Conservation (phyloP, 2,329 filamentous ascomycete species). For the Sclerotinia glacialis region DNA sequence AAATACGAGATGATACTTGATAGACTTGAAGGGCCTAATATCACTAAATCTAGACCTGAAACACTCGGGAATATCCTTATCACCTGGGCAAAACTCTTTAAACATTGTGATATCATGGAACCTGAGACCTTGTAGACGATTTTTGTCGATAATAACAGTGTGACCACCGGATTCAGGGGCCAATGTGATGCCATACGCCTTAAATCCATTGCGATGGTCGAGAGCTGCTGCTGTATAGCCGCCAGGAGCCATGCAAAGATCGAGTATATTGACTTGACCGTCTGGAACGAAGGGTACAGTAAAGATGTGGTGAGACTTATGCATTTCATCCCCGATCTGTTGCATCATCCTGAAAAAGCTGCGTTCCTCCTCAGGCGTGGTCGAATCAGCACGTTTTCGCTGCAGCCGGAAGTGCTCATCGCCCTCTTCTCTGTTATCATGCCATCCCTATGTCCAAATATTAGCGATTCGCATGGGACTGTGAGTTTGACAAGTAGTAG, state of each 20-base stretch:
- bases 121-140: neutral
- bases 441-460: constrained; percentile 39
- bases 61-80: constrained; percentile 24
- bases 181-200: constrained; percentile 31
- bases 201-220: constrained; percentile 14
- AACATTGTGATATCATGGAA: constrained; percentile 30
- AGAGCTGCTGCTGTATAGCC: constrained; percentile 26
- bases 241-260: constrained; percentile 35
- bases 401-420: constrained; percentile 46
- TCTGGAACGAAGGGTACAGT: neutral
- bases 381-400: constrained; percentile 42
- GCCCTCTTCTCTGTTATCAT: constrained; percentile 46
- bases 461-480: neutral
- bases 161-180: constrained; percentile 30
- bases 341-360: constrained; percentile 47
- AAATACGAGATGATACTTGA: constrained; percentile 35
- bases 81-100: constrained; percentile 26
- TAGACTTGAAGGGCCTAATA: constrained; percentile 26
- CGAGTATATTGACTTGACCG: constrained; percentile 28
- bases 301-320: constrained; percentile 33
- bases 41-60: constrained; percentile 23
- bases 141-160: constrained; percentile 23
- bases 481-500: neutral
- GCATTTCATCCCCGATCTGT: constrained; percentile 45
- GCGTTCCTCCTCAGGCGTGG: constrained; percentile 26